Base-by-base conservation (phyloP, 352 stramenopile genomes). In the Globisporangium recalcitrans region DNA sequence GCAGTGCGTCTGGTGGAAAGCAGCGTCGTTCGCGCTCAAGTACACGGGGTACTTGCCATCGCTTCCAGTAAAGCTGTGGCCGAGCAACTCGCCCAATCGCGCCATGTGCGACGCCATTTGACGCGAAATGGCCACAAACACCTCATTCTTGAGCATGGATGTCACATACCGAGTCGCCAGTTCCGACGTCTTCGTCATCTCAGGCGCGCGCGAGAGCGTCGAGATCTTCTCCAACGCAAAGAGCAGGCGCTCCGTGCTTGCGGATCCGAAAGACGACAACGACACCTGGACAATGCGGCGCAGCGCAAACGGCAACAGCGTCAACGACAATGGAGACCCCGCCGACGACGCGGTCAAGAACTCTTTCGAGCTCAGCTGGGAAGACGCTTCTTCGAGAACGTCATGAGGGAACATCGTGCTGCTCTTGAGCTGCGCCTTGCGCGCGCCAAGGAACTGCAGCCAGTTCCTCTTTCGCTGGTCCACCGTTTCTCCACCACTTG, bases 161-260 rank as follows among this genome's bases (percentile, higher is more conserved):
- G 70, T 70, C 24, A 91, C 63, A 46, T 74, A 91, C 1, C 80
- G 78, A 36, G 60, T 65, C 16, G 88, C 70, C 40, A 93, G 47
- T 21, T 77, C 58, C 27, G 11, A 54, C 40, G 24, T 51, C 34
- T 14, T 51, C 11, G 53, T 61, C 60, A 24, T 11, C 24, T 38
- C 55, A 11, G 55, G 56, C 4, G 34, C 65, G 53, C 24, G 27
- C 14, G 62, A 40, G 8, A 51, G 24, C 38, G 59, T 62, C 9
- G 75, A 60, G 36, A 93, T 67, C 32, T 84, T 88, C 24, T 93
- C 81, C 62, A 93, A 60, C 6, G 73, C 65, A 46, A 90, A 87
- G 22, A 87, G 53, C 40, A 93, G 52, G 1, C 70, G 80, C 0
- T 85, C 78, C 0, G 78, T 63, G 46, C 70, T 76, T n/a, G 85